These are phyloP conservation scores for Leucocoprinus birnbaumii DNA, from an alignment of 768 basidiomycete genomes.

Conservation along the genomic window DNA sequence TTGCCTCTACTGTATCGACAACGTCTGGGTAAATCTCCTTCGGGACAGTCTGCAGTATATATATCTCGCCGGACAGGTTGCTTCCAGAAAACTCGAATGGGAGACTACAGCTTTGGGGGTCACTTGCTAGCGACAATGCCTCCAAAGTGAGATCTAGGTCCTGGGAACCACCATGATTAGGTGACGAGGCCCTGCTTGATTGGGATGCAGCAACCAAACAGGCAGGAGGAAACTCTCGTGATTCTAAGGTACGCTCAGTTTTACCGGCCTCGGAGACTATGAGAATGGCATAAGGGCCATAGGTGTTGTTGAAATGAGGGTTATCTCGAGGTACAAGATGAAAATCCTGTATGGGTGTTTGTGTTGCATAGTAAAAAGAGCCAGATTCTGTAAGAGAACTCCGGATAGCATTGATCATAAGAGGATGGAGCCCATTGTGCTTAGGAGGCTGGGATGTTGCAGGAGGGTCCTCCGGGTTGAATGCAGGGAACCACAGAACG, in stretches of 20 bases:
- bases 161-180: background rate
- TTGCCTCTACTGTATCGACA: background rate
- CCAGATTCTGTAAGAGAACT: slow-evolving; percentile 49
- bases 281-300: slow-evolving; percentile 69
- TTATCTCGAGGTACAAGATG: slow-evolving; percentile 65
- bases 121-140: background rate
- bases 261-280: slow-evolving; percentile 51
- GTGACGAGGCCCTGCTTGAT: background rate
- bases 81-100: slow-evolving; percentile 7
- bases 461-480: slow-evolving; percentile 49
- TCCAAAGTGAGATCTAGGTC: background rate
- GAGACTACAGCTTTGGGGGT: slow-evolving; percentile 1
- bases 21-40: background rate
- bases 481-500: slow-evolving; percentile 64
- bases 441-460: slow-evolving; percentile 23
- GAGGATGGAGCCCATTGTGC: slow-evolving; percentile 36
- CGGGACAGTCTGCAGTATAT: background rate
- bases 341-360: slow-evolving; percentile 72
- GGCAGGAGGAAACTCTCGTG: slow-evolving; percentile 72
- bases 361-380: slow-evolving; percentile 56
- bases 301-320: slow-evolving; percentile 66
- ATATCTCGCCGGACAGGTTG: background rate
- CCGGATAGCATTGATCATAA: slow-evolving; percentile 61
- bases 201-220: slow-evolving; percentile 24
- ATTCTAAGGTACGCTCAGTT: slow-evolving; percentile 50